Evolutionary conservation across 2,329 filamentous ascomycete species (phyloP).

Genomic region (Didymella pinodella): DNA sequence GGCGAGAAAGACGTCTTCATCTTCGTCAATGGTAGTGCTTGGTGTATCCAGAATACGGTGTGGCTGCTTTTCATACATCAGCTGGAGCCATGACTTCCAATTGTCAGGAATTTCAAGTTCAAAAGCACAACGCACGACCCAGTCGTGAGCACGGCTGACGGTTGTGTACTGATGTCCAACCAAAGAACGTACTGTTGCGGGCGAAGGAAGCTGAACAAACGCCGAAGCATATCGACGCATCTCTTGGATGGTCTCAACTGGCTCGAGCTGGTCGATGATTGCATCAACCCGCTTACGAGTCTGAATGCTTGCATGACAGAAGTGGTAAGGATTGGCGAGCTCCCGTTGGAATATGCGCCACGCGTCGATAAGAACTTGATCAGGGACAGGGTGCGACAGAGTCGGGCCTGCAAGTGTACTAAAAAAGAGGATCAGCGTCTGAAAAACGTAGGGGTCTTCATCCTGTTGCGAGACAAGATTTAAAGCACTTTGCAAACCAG

Average conservation of each 20-base stretch:
- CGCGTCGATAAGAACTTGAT: background rate
- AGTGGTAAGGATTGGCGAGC: background rate
- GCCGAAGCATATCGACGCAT: background rate
- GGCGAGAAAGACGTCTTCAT: background rate
- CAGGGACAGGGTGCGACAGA: background rate
- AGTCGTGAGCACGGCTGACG: constrained; percentile 3
- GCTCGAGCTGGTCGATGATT: background rate
- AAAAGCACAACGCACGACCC: constrained; percentile 6
- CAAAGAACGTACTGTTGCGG: background rate
- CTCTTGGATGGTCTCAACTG: background rate
- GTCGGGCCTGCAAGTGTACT: background rate
- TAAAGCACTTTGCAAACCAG: background rate
- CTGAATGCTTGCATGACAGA: background rate
- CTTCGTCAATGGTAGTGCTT: background rate
- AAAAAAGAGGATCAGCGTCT: background rate
- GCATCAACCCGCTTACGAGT: background rate
- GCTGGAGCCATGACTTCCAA: constrained; percentile 1
- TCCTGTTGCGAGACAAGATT: background rate
- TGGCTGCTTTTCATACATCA: constrained; percentile 9
- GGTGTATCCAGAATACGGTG: background rate
- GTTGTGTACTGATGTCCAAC: background rate
- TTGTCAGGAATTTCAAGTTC: background rate
- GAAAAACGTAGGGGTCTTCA: background rate
- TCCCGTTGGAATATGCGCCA: background rate
- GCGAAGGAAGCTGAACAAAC: background rate